These are phyloP conservation scores for Chrysopogon serrulatus DNA, from an alignment of 176 grass and related monocot species.

Conservation along the genomic window DNA sequence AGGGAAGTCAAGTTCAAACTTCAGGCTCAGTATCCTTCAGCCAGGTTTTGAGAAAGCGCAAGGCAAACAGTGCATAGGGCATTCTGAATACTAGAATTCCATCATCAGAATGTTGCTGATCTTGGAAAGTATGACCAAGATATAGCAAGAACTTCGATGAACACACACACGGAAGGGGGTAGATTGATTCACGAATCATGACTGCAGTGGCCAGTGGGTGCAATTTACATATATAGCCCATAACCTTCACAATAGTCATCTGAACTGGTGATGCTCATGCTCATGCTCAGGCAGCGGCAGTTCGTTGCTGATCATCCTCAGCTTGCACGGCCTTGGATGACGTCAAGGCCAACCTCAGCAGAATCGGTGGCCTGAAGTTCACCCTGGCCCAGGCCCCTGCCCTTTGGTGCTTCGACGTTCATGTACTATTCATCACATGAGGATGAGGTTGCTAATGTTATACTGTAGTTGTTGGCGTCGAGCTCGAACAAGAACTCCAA, in stretches of 20 bases:
- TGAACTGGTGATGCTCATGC: too few species aligned
- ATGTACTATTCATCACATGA: too few species aligned
- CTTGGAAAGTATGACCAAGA: not conserved
- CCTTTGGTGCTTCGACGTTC: too few species aligned
- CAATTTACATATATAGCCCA: constrained; percentile 11
- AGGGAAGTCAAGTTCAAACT: not conserved
- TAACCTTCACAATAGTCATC: not conserved
- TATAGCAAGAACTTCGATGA: not conserved
- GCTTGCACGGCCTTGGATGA: constrained; percentile 38
- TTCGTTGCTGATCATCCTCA: not conserved
- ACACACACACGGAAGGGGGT: too few species aligned
- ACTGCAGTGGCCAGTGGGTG: not conserved
- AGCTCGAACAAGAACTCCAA: too few species aligned
- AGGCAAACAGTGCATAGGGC: too few species aligned
- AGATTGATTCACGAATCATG: not conserved
- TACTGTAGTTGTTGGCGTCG: too few species aligned
- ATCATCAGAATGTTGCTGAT: not conserved
- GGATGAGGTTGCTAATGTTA: too few species aligned
- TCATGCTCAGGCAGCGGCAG: not conserved
- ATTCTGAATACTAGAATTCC: too few species aligned
- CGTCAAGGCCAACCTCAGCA: constrained; percentile 30
- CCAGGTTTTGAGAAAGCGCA: not conserved
- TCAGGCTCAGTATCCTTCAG: not conserved
- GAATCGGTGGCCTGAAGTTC: constrained; percentile 43
- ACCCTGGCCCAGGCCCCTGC: too few species aligned